Base-by-base conservation (phyloP, 768 basidiomycete genomes). In the Coprinellus micaceus region DNA sequence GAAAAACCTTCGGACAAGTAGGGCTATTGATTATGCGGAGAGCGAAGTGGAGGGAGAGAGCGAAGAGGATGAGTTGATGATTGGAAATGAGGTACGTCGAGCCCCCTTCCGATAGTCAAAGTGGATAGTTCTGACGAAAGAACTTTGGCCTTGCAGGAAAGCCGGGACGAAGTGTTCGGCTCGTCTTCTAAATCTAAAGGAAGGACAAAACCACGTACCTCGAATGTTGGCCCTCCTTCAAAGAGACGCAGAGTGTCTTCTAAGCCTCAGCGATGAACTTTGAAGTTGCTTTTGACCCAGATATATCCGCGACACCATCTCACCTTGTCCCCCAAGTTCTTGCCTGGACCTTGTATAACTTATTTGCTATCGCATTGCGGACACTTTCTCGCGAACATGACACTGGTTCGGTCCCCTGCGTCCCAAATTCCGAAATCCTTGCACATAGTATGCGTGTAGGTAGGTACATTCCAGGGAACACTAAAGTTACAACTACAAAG, bases 41-140 rank as follows among this genome's bases (percentile, higher is more conserved):
- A 61, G 72, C 51, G 66, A 73, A 11, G 68, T 67, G 50, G 64
- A 63, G 19, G 52, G 57, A 25, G 52, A 57, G 17, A 54, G 55
- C 28, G 84, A 78, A 11, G 82, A 83, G 3, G 85, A 88, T 59
- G 83, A 85, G 61, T 64, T 87, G 28, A 76, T 81, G 74, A 80
- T 87, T 68, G 82, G 80, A 25, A 71, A 76, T n/a, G 79, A 80
- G 74, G 86, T 86, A 48, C 30, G 58, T 56, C 41, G 17, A 17
- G 9, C 9, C 17, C 9, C 43, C 17, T 19, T 15, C 12, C 25
- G 13, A n/a, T n/a, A n/a, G n/a, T n/a, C n/a, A n/a, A n/a, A n/a
- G n/a, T n/a, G n/a, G n/a, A n/a, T n/a, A n/a, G n/a, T n/a, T n/a
- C n/a, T n/a, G n/a, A n/a, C n/a, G n/a, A n/a, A n/a, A n/a, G n/a